Evolutionary conservation across 2,329 filamentous ascomycete genomes (phyloP).

Genomic region (Orbilia javanica): DNA sequence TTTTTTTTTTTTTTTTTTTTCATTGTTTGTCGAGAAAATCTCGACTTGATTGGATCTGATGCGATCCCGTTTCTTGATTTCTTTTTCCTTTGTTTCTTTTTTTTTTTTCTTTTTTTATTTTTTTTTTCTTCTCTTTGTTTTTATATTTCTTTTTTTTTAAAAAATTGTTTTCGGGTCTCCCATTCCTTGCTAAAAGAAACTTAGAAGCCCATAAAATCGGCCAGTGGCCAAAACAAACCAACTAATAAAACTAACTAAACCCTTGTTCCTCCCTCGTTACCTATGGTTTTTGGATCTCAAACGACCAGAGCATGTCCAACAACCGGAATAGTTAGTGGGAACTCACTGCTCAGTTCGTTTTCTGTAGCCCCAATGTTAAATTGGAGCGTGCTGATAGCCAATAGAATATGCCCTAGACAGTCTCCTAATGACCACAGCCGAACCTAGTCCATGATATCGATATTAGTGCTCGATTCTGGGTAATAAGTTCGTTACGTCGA

Average conservation of each 20-base stretch:
- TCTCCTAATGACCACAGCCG: neutral
- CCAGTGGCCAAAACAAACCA: too few relatives aligned
- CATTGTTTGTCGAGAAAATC: too few relatives aligned
- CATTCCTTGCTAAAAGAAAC: too few relatives aligned
- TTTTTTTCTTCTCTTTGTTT: neutral
- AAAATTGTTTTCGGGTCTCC: too few relatives aligned
- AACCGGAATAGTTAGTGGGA: neutral
- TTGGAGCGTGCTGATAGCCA: neutral
- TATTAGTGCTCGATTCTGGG: neutral
- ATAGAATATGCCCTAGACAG: neutral
- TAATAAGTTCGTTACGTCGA: neutral
- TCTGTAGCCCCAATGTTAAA: neutral
- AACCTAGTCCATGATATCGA: neutral
- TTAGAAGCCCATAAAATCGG: too few relatives aligned
- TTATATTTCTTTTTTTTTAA: neutral
- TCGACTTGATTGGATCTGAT: too few relatives aligned
- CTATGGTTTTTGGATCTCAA: neutral
- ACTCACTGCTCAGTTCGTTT: neutral
- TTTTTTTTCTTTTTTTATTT: neutral
- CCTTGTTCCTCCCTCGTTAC: too few relatives aligned
- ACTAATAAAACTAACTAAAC: too few relatives aligned
- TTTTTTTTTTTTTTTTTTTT: neutral
- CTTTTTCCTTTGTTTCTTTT: neutral
- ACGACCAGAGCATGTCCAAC: neutral
- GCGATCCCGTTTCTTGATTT: too few relatives aligned